Base-by-base conservation (phyloP, 164 flowering plant genomes). In the Berberis thunbergii region DNA sequence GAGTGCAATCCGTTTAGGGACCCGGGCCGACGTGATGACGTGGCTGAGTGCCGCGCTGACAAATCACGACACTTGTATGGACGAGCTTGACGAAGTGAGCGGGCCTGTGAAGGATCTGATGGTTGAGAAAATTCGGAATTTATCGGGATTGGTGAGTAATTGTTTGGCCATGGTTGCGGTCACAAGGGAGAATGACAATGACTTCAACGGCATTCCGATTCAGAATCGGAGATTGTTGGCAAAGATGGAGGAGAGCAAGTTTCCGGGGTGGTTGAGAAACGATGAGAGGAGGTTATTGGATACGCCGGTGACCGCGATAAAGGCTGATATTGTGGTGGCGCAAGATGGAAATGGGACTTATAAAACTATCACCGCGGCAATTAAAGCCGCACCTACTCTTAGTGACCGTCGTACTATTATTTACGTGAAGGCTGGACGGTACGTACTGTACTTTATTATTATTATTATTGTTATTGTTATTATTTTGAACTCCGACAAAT, bases 21-120 rank as follows among this genome's bases (percentile, higher is more conserved):
- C 83, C 1, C 57, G 70, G 0, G 72, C 79, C 46, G 97, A 95
- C 71, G 92, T 87, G 68, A 1, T 80, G 81, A 95, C 96, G 62
- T 95, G 99, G 99, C 85, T 91, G 54, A 87, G 96, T 75, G 83
- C 96, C 2, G 90, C 97, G 6, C 65, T 91, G 63, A 95, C 99
- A 3, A 91, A 91, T 59, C 96, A 91, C 61, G 99, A 89, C 86
- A 91, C 99, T 45, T 95, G 97, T 63, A 42, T 70, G 72, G 97
- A 87, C 42, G 97, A 97, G 10, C 73, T 90, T 54, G 71, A 43
- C 2, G 86, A 59, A 1, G 71, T 76, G 13, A 70, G 46, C 42
- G 91, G 86, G 45, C 3, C 52, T 26, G 88, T 88, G 65, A 88
- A 78, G 77, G 74, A 80, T 6, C 77, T 71, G 63, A 77, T 90